phyloP scores from a whole-genome alignment of 352 stramenopile genomes.

The Pilasporangium apinafurcum region DNA sequence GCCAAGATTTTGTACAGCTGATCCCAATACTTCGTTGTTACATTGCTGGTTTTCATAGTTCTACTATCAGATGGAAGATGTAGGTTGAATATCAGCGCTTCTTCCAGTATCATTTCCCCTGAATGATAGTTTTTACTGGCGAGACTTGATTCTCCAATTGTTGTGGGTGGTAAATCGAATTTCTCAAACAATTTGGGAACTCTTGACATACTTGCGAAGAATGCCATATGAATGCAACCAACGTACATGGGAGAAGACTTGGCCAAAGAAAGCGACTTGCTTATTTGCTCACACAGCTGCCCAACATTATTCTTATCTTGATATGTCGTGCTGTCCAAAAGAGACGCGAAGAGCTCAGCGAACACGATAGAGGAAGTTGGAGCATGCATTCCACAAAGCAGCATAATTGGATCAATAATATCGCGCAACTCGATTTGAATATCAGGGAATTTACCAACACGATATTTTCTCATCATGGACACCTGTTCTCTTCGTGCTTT shows the following conservation, averaged over 20 bases:
- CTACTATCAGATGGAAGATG: too few relatives aligned
- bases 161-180: slow-evolving; percentile 25
- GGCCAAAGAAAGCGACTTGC: slow-evolving; percentile 2
- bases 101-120: slow-evolving; percentile 61
- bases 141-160: slow-evolving; percentile 51
- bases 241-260: slow-evolving; percentile 12
- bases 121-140: slow-evolving; percentile 48
- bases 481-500: slow-evolving; percentile 47
- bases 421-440: slow-evolving; percentile 73
- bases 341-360: slow-evolving; percentile 28
- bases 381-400: slow-evolving; percentile 43
- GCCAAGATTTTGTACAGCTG: slow-evolving; percentile 70
- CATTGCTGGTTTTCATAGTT: neutral
- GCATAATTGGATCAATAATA: slow-evolving; percentile 60
- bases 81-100: slow-evolving; percentile 36
- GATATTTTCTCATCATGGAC: slow-evolving; percentile 60
- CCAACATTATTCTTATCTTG: slow-evolving; percentile 1
- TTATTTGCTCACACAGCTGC: slow-evolving; percentile 1
- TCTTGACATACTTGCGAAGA: slow-evolving; percentile 30
- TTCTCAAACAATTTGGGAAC: slow-evolving; percentile 18
- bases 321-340: slow-evolving; percentile 29
- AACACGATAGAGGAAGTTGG: slow-evolving; percentile 40
- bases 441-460: slow-evolving; percentile 64
- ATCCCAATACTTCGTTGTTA: slow-evolving; percentile 39
- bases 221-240: slow-evolving; percentile 38